Base-by-base conservation (phyloP, 1,284 basidiomycete species). In the Sutorius eximius region DNA sequence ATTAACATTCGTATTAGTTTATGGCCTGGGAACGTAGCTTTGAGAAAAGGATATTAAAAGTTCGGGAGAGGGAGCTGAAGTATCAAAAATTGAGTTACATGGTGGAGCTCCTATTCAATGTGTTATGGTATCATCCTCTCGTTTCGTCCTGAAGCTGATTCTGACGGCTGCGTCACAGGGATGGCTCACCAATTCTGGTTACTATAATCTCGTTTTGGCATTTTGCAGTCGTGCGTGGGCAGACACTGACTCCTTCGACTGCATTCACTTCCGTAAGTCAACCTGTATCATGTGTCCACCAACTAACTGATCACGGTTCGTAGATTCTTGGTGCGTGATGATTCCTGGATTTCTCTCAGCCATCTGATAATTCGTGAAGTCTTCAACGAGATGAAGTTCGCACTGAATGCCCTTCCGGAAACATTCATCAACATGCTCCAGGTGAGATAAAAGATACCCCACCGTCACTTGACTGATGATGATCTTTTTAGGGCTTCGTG, bases 11-110 rank as follows among this genome's bases (percentile, higher is more conserved):
- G 9, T 24, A 22, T 24, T 58, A 89, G 84, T 95, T 95, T 71
- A 95, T 95, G 91, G 92, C 91, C 11, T 95, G 93, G 93, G 95
- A 97, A 72, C 83, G 91, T 20, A 91, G 86, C 63, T 96, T 96
- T 64, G 93, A 96, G 72, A 77, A 79, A 32, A 80, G 82, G 9
- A 86, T 96, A 9, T 71, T 90, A 52, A 83, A 81, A 49, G 78
- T 95, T 57, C 82, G 93, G 24, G 83, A 82, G 46, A 86, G 85
- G 61, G 93, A 96, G 70, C 77, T 96, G 13, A 85, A 85, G 61
- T 93, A 86, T 71, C 91, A 94, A 70, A 86, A 85, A 59, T 72
- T 91, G 52, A 95, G 93, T 72, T 96, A 93, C 70, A 81, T 82
- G 43, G 90, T 96, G 47, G 94, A 96, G 74, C 83, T 89, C 56